Base-by-base conservation (phyloP, 2,329 filamentous ascomycete genomes). In the Claviceps purpurea region DNA sequence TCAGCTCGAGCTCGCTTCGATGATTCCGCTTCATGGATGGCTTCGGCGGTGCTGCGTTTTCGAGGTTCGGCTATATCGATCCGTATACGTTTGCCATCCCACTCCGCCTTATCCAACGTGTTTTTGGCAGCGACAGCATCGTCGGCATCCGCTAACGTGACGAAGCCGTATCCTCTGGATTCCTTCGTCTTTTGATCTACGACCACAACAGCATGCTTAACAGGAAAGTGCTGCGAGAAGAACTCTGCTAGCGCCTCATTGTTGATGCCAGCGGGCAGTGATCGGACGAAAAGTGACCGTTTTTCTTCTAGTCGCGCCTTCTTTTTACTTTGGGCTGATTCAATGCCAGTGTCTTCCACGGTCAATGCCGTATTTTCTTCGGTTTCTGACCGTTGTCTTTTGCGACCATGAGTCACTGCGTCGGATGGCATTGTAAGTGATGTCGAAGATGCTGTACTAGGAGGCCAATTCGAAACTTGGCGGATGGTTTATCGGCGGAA, bases 201-300 rank as follows among this genome's bases (percentile, higher is more conserved):
- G 41, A 98, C 89, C 4, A 95, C 89, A n/a, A 86, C 87, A 50
- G 93, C 91, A 68, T 97, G 91, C 69, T 96, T 97, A 65, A 98
- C 81, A 7, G 94, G 90, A 62, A 88, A 97, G 54, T 89, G 86
- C 66, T 96, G 82, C 6, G 93, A 97, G 70, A 98, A 98, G 68
- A 90, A 85, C 54, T 89, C 84, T 54, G 89, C 87, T 56, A 98
- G 76, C 50, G 77, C 77, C 62, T 96, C 89, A 64, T 81, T 87
- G 38, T 90, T 97, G 40, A 85, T 84, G 24, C 76, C 78, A 22
- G 84, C 71, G 20, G 90, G 87, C 47, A 98, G 78, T 49, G 87
- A 90, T 61, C 91, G 87, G 57, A 98, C 84, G 71, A 98, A 98
- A 58, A 98, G 81, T 46, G 91, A 87, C 60, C 82, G 74, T 57